These are phyloP conservation scores for Glycine tomentella DNA, from an alignment of 306 rosid genomes.

Conservation along the genomic window DNA sequence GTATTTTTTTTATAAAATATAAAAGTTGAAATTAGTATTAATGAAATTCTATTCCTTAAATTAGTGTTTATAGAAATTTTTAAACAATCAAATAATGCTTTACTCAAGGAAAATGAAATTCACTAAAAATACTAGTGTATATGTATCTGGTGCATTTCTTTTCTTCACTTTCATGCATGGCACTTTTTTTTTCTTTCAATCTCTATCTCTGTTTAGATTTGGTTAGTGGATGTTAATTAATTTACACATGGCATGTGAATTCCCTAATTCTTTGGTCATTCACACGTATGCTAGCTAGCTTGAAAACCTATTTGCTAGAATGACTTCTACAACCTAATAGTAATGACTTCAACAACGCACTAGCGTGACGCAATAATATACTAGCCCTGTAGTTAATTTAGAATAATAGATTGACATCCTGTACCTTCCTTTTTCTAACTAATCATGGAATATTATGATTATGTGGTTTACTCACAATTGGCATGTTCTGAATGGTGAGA, in stretches of 20 bases:
- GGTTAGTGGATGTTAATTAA: not conserved
- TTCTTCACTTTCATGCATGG: not conserved
- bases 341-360: conserved; percentile 48
- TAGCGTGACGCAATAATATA: conserved; percentile 40
- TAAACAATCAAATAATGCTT: not conserved
- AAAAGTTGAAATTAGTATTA: too few relatives aligned
- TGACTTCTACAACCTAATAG: conserved; percentile 13
- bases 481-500: not conserved
- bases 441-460: conserved; percentile 1
- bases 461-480: not conserved
- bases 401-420: not conserved
- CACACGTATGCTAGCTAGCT: not conserved
- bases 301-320: conserved; percentile 5
- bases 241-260: not conserved
- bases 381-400: not conserved
- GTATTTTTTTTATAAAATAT: too few relatives aligned
- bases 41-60: too few relatives aligned
- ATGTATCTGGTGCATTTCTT: not conserved
- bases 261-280: conserved; percentile 40
- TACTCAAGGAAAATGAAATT: not conserved
- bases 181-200: not conserved
- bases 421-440: not conserved
- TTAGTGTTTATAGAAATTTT: too few relatives aligned
- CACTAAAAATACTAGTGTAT: not conserved
- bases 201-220: not conserved